phyloP scores from a whole-genome alignment of 2,329 filamentous ascomycete species.

The Capronia coronata region DNA sequence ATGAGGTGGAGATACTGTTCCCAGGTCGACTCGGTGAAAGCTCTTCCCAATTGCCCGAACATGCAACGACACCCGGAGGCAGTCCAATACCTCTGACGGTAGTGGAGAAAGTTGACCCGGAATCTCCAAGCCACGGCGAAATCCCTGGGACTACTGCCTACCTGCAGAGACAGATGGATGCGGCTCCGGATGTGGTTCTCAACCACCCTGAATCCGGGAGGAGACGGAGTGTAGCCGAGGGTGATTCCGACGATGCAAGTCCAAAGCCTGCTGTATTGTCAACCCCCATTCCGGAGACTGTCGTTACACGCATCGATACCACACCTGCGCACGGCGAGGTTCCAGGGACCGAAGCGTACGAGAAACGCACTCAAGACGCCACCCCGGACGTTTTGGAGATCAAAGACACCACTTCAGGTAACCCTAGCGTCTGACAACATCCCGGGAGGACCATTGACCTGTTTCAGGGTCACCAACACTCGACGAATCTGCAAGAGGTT shows the following conservation, averaged over 20 bases:
- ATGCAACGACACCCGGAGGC: slow-evolving; percentile 46
- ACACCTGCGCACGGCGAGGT: slow-evolving; percentile 34
- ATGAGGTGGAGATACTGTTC: slow-evolving; percentile 55
- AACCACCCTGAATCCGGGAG: slow-evolving; percentile 34
- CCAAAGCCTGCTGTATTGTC: slow-evolving; percentile 5
- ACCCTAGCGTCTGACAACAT: slow-evolving; percentile 36
- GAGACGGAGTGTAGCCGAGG: slow-evolving; percentile 8
- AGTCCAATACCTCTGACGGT: slow-evolving; percentile 53
- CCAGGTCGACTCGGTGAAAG: slow-evolving; percentile 39
- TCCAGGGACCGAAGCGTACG: slow-evolving; percentile 35
- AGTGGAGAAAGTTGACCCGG: slow-evolving; percentile 56
- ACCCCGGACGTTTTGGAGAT: slow-evolving; percentile 40
- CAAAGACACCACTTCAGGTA: slow-evolving; percentile 50
- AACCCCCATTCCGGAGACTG: slow-evolving; percentile 38
- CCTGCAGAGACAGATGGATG: slow-evolving; percentile 52
- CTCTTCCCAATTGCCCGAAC: slow-evolving; percentile 37
- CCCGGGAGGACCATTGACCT: slow-evolving; percentile 54
- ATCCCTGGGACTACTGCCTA: slow-evolving; percentile 56
- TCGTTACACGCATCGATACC: slow-evolving; percentile 41
- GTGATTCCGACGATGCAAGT: not conserved
- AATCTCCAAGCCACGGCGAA: slow-evolving; percentile 53
- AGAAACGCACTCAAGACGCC: slow-evolving; percentile 39
- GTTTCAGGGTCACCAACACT: slow-evolving; percentile 52
- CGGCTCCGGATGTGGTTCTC: slow-evolving; percentile 52
- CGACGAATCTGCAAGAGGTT: slow-evolving; percentile 32